Conservation (phyloP, 2,329 filamentous ascomycete genomes). For the Epicoccum nigrum region DNA sequence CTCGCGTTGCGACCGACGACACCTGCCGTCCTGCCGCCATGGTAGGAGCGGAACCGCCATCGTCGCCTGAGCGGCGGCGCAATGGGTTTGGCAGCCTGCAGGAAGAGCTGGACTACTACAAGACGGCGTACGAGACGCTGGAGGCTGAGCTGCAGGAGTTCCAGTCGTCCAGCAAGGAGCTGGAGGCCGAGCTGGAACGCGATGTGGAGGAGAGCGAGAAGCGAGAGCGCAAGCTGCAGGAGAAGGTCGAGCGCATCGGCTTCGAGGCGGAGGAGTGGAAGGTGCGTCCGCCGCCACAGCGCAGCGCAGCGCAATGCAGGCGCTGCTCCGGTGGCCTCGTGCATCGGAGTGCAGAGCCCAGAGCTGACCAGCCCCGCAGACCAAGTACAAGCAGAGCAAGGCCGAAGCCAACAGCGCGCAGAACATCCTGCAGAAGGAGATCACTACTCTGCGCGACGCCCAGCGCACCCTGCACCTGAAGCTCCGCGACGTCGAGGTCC, state of each 20-base stretch:
- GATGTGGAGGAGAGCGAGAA: conserved; percentile 96
- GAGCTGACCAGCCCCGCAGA: conserved; percentile 56
- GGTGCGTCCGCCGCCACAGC: conserved; percentile 59
- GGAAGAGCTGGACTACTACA: conserved; percentile 91
- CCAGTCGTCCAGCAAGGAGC: conserved; percentile 88
- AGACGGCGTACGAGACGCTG: conserved; percentile 90
- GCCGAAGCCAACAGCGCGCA: conserved; percentile 84
- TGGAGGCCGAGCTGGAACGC: conserved; percentile 93
- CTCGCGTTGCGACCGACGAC: conserved; percentile 19
- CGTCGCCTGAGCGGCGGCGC: conserved; percentile 42
- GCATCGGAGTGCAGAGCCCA: neutral
- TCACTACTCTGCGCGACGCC: conserved; percentile 84
- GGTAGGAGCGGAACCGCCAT: conserved; percentile 36
- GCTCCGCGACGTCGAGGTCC: conserved; percentile 93
- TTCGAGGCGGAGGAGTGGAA: conserved; percentile 99
- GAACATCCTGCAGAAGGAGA: conserved; percentile 89
- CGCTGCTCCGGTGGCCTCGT: no score
- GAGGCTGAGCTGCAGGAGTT: conserved; percentile 93
- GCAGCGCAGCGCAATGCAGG: neutral
- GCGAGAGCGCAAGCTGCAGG: conserved; percentile 81
- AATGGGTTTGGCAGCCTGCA: conserved; percentile 55
- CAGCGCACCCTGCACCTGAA: conserved; percentile 82
- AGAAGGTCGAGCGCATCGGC: conserved; percentile 81
- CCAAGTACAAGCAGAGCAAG: conserved; percentile 96
- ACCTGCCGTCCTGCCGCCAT: conserved; percentile 33